Evolutionary conservation across 2,329 filamentous ascomycete species (phyloP).

Genomic region (Furcasterigmium furcatum): DNA sequence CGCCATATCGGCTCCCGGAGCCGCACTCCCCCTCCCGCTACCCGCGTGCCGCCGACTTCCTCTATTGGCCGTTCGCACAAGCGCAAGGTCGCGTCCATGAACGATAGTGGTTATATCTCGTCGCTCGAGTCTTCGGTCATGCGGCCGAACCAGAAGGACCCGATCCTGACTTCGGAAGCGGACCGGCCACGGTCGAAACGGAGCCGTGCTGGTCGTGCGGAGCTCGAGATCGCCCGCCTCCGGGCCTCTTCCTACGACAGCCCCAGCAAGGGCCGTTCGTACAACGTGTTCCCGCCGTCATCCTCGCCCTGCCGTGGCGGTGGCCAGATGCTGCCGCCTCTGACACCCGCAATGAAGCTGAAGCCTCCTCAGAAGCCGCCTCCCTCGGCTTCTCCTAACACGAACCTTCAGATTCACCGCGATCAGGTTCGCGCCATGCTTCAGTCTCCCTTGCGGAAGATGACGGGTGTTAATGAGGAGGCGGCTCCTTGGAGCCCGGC

Average conservation of each 20-base stretch:
- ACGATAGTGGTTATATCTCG: slow-evolving; percentile 95
- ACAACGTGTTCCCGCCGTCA: slow-evolving; percentile 50
- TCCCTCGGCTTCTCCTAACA: slow-evolving; percentile 88
- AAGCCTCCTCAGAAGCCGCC: slow-evolving; percentile 56
- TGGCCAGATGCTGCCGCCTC: slow-evolving; percentile 65
- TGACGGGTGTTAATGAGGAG: slow-evolving; percentile 41
- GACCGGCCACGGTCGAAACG: slow-evolving; percentile 80
- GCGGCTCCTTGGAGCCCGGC: slow-evolving; percentile 61
- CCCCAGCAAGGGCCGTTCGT: slow-evolving; percentile 67
- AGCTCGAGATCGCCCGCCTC: slow-evolving; percentile 92
- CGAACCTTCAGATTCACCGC: slow-evolving; percentile 84
- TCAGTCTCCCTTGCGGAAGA: slow-evolving; percentile 64
- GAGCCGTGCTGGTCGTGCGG: slow-evolving; percentile 64
- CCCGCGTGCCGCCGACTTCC: slow-evolving; percentile 52
- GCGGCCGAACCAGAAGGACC: slow-evolving; percentile 62
- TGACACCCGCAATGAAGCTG: slow-evolving; percentile 83
- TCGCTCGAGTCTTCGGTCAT: slow-evolving; percentile 89
- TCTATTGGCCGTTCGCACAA: slow-evolving; percentile 68
- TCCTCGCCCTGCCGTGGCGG: slow-evolving; percentile 68
- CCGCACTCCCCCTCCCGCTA: slow-evolving; percentile 73
- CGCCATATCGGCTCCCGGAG: slow-evolving; percentile 55
- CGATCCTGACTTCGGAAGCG: slow-evolving; percentile 72
- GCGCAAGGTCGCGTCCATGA: slow-evolving; percentile 75
- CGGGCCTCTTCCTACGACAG: slow-evolving; percentile 92
- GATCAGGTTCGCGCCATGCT: slow-evolving; percentile 79